Conservation (phyloP, 352 stramenopile genomes). For the Phytophthora podocarpi region DNA sequence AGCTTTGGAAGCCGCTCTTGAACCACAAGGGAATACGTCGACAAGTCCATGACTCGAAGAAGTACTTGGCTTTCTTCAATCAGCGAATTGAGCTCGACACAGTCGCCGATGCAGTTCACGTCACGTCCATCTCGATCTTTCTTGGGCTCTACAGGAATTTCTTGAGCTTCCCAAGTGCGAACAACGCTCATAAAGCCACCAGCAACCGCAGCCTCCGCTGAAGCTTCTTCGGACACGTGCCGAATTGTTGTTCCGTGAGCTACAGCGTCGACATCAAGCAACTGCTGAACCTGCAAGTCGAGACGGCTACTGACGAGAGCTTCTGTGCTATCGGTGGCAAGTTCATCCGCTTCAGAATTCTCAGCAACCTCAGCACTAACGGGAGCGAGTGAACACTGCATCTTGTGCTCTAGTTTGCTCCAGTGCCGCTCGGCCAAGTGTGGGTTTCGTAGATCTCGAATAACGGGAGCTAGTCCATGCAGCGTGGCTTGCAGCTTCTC, state of each 20-base stretch:
- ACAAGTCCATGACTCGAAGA: slow-evolving; percentile 72
- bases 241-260: slow-evolving; percentile 49
- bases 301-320: slow-evolving; percentile 12
- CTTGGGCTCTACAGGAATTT: slow-evolving; percentile 47
- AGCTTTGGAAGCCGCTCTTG: slow-evolving; percentile 54
- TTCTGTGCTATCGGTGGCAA: not conserved
- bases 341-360: not conserved
- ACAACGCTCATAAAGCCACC: slow-evolving; percentile 64
- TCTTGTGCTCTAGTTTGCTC: slow-evolving; percentile 76
- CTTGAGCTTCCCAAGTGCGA: slow-evolving; percentile 61
- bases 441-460: slow-evolving; percentile 68
- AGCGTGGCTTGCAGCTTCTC: slow-evolving; percentile 47
- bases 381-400: slow-evolving; percentile 48
- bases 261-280: slow-evolving; percentile 54
- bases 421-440: slow-evolving; percentile 67
- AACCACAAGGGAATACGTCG: slow-evolving; percentile 65
- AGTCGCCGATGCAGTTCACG: slow-evolving; percentile 58
- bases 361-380: not conserved
- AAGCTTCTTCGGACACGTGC: slow-evolving; percentile 75
- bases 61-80: slow-evolving; percentile 80
- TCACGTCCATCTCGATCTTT: slow-evolving; percentile 75
- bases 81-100: slow-evolving; percentile 52
- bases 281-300: slow-evolving; percentile 51
- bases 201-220: slow-evolving; percentile 61
- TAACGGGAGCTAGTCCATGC: slow-evolving; percentile 50